These are phyloP conservation scores for Ustilago loliicola DNA, from an alignment of 1,284 basidiomycete genomes.

Conservation along the genomic window DNA sequence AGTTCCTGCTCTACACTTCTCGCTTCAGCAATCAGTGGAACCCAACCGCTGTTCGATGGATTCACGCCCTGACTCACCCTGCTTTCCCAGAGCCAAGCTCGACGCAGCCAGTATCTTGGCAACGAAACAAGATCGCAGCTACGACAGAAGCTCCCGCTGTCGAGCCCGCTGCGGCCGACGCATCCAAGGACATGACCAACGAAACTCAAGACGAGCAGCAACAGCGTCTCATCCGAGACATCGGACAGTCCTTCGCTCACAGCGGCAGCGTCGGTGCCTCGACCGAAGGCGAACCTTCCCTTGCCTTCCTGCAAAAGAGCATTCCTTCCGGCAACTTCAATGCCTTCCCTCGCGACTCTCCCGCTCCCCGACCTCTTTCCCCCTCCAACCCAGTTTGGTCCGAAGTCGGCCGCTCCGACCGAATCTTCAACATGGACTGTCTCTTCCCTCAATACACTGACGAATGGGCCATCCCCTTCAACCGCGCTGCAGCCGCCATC, in stretches of 20 bases:
- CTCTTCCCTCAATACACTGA: constrained; percentile 68
- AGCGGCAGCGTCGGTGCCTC: constrained; percentile 22
- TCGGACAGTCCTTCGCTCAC: constrained; percentile 32
- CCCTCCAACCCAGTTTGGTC: constrained; percentile 39
- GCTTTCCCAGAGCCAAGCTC: constrained; percentile 25
- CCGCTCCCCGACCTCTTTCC: constrained; percentile 37
- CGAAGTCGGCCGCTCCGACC: constrained; percentile 59
- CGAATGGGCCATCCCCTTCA: constrained; percentile 90
- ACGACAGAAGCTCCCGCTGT: constrained; percentile 61
- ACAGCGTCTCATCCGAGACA: constrained; percentile 41
- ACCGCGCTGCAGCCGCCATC: constrained; percentile 76
- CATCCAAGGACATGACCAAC: constrained; percentile 53
- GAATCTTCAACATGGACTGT: constrained; percentile 70
- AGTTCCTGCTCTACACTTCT: constrained; percentile 48
- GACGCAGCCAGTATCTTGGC: neutral
- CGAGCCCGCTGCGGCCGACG: constrained; percentile 63
- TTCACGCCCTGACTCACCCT: constrained; percentile 52
- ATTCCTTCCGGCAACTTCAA: constrained; percentile 31
- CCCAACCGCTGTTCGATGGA: constrained; percentile 40
- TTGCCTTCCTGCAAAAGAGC: constrained; percentile 22
- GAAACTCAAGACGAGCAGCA: constrained; percentile 20
- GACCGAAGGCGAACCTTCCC: constrained; percentile 33
- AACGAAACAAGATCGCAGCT: constrained; percentile 19
- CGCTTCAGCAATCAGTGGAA: constrained; percentile 45
- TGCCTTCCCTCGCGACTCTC: constrained; percentile 39